Evolutionary conservation across 2,329 filamentous ascomycete genomes (phyloP).

Genomic region (Neonectria coccinea): DNA sequence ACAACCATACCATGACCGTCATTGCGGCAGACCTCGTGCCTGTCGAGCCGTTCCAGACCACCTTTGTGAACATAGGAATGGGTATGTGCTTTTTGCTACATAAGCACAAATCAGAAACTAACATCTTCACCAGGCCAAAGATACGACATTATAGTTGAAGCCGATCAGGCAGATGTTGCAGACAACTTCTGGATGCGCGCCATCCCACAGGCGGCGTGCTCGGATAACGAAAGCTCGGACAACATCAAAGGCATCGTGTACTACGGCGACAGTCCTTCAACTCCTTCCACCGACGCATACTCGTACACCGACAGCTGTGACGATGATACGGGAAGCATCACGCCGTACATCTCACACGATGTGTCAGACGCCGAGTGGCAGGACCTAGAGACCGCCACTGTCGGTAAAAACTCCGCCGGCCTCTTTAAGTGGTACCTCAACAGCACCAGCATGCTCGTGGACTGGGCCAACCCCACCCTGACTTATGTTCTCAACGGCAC

Average conservation of each 20-base stretch:
- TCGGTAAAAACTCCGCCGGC: slow-evolving; percentile 40
- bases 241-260: slow-evolving; percentile 64
- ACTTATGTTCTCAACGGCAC: slow-evolving; percentile 32
- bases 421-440: slow-evolving; percentile 60
- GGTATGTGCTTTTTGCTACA: slow-evolving; percentile 20
- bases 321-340: slow-evolving; percentile 52
- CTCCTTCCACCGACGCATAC: slow-evolving; percentile 26
- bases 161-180: slow-evolving; percentile 48
- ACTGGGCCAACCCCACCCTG: slow-evolving; percentile 46
- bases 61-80: slow-evolving; percentile 42
- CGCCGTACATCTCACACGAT: slow-evolving; percentile 50
- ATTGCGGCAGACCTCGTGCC: slow-evolving; percentile 70
- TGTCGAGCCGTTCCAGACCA: slow-evolving; percentile 64
- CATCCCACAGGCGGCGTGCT: slow-evolving; percentile 56
- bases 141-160: slow-evolving; percentile 60
- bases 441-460: slow-evolving; percentile 45
- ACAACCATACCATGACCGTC: slow-evolving; percentile 68
- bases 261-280: slow-evolving; percentile 48
- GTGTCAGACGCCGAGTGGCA: slow-evolving; percentile 47
- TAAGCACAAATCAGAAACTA: not conserved
- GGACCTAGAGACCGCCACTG: slow-evolving; percentile 42
- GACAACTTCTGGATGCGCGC: slow-evolving; percentile 63
- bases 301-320: slow-evolving; percentile 44
- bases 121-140: slow-evolving; percentile 59
- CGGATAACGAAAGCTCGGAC: slow-evolving; percentile 51